Evolutionary conservation across 2,329 filamentous ascomycete genomes (phyloP).

Genomic region (Ophiocordyceps camponoti-floridani): DNA sequence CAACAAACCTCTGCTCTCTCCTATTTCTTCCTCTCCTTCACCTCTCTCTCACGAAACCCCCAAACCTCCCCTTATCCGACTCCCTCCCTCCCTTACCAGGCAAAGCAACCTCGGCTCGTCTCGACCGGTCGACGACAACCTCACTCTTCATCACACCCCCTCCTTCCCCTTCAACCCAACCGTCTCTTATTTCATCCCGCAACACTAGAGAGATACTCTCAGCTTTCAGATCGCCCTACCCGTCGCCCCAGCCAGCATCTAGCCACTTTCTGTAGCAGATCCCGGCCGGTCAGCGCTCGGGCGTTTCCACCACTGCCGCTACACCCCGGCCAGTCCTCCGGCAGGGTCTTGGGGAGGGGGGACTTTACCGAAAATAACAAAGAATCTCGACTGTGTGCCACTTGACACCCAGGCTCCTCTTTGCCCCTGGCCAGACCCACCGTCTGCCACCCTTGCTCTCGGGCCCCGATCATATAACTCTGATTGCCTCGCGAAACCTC

Average conservation of each 20-base stretch:
- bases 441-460: conserved; percentile 3
- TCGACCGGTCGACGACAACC: background rate
- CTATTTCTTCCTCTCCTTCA: background rate
- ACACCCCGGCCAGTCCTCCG: conserved; percentile 1
- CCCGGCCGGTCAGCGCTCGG: conserved; percentile 5
- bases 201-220: background rate
- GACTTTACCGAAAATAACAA: conserved; percentile 3
- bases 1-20: background rate
- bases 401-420: conserved; percentile 3
- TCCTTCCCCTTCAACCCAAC: background rate
- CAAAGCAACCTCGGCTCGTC: background rate
- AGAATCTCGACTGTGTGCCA: conserved; percentile 2
- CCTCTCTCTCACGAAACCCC: background rate
- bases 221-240: conserved; percentile 4
- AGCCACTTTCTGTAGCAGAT: conserved; percentile 6
- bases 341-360: conserved; percentile 1
- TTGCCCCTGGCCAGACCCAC: conserved; percentile 4
- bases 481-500: conserved; percentile 1
- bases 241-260: conserved; percentile 4
- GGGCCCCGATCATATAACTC: conserved; percentile 4
- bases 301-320: conserved; percentile 4
- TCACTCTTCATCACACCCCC: background rate
- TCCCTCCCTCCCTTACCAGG: no score
- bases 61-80: no score
- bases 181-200: background rate